phyloP scores from a whole-genome alignment of 257 asterid genomes.

The Nicotiana attenuata region DNA sequence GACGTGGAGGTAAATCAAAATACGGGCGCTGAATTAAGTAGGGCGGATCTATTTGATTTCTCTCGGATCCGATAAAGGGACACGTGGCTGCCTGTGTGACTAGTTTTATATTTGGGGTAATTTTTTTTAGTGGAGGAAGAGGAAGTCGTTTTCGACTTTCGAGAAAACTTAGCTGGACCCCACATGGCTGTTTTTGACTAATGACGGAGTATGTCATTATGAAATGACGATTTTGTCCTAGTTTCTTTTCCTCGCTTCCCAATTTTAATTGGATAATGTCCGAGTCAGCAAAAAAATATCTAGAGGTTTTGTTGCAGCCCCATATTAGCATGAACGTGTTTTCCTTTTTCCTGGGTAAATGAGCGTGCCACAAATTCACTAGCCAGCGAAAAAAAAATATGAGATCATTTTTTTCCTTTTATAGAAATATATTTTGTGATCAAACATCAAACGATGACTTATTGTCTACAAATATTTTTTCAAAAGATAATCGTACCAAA shows the following conservation, averaged over 20 bases:
- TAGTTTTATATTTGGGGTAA: constrained; percentile 18
- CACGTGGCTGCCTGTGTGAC: constrained; percentile 25
- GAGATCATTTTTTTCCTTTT: too few relatives aligned
- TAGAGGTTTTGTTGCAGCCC: neutral
- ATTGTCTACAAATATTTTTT: too few relatives aligned
- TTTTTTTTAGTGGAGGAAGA: too few relatives aligned
- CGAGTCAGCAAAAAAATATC: constrained; percentile 31
- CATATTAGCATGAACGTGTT: too few relatives aligned
- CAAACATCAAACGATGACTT: too few relatives aligned
- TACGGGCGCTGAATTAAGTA: constrained; percentile 21
- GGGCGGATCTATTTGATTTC: constrained; percentile 25
- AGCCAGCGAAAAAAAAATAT: too few relatives aligned
- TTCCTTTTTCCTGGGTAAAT: too few relatives aligned
- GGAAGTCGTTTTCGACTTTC: neutral
- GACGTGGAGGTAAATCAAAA: constrained; percentile 33
- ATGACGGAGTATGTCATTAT: neutral
- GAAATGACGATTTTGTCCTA: constrained; percentile 15
- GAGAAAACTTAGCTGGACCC: neutral
- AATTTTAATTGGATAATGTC: neutral
- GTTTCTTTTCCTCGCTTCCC: neutral
- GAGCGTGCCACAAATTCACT: too few relatives aligned
- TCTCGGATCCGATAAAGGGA: constrained; percentile 24
- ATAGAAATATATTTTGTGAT: too few relatives aligned
- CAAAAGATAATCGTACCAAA: too few relatives aligned
- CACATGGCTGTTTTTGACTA: constrained; percentile 3